Conservation (phyloP, 306 rosid species). For the Lathyrus aphaca region DNA sequence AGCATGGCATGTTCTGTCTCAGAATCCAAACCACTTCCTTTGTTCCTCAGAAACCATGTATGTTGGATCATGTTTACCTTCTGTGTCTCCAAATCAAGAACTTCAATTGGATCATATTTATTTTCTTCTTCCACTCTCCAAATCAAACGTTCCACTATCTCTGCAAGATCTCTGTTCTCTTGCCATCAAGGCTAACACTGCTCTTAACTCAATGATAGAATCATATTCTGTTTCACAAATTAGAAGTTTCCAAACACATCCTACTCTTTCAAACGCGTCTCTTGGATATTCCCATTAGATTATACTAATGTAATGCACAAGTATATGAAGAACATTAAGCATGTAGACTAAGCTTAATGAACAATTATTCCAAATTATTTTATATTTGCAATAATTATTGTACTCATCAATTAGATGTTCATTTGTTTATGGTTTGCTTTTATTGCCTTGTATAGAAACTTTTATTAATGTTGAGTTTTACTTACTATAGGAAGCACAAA, state of each 20-base stretch:
- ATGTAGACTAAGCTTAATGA: background rate
- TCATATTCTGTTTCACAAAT: conserved; percentile 2
- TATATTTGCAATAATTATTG: background rate
- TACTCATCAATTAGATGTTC: background rate
- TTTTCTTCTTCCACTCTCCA: conserved; percentile 55
- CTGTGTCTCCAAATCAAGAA: conserved; percentile 45
- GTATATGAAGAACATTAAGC: background rate
- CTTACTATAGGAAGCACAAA: no score
- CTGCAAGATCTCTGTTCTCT: conserved; percentile 56
- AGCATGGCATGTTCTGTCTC: conserved; percentile 56
- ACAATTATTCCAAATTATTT: background rate
- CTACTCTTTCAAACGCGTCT: conserved; percentile 31
- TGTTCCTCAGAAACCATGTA: conserved; percentile 61
- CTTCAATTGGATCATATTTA: conserved; percentile 62
- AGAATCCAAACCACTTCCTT: conserved; percentile 58
- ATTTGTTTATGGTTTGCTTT: background rate
- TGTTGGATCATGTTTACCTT: conserved; percentile 41
- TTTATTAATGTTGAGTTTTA: background rate
- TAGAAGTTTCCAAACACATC: conserved; percentile 10
- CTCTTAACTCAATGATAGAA: conserved; percentile 37
- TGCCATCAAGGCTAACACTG: conserved; percentile 64
- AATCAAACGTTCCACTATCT: conserved; percentile 45
- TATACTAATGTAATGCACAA: background rate
- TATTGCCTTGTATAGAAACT: background rate
- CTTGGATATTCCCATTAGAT: conserved; percentile 28